Evolutionary conservation across 345 rosid genomes (phyloP).

Genomic region (Citrus glauca): DNA sequence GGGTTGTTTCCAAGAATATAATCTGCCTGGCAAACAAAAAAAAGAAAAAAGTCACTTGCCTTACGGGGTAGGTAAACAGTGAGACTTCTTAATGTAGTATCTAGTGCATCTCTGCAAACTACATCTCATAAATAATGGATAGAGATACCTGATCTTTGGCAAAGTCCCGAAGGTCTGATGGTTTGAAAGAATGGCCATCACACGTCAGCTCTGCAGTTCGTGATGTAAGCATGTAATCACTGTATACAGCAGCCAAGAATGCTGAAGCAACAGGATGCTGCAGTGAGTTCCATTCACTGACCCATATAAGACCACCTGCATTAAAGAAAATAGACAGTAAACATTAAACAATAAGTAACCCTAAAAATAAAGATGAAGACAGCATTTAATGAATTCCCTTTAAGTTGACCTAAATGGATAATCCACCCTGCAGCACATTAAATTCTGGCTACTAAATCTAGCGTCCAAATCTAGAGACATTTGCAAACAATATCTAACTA

Average conservation of each 20-base stretch:
- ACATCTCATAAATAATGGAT: not conserved
- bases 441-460: not conserved
- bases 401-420: not conserved
- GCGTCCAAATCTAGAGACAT: not conserved
- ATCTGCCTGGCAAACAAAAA: conserved; percentile 60
- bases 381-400: not conserved
- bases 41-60: not conserved
- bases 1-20: conserved; percentile 88
- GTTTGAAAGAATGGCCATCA: conserved; percentile 54
- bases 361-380: not conserved
- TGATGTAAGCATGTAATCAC: conserved; percentile 94
- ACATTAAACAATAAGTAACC: not conserved
- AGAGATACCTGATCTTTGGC: conserved; percentile 78
- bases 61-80: not conserved
- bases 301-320: conserved; percentile 94
- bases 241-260: conserved; percentile 78
- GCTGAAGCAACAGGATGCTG: conserved; percentile 95
- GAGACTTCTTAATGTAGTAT: conserved; percentile 1
- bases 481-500: not conserved
- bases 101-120: not conserved
- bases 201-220: conserved; percentile 63
- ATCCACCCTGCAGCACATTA: not conserved
- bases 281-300: conserved; percentile 79
- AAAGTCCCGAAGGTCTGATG: conserved; percentile 82
- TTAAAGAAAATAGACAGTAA: not conserved